Percentiles rank a stretch among this genome's conserved stretches.
Evolutionary conservation across 805 yeast species (phyloP).

Genomic region (Lipomyces mesembrius): DNA sequence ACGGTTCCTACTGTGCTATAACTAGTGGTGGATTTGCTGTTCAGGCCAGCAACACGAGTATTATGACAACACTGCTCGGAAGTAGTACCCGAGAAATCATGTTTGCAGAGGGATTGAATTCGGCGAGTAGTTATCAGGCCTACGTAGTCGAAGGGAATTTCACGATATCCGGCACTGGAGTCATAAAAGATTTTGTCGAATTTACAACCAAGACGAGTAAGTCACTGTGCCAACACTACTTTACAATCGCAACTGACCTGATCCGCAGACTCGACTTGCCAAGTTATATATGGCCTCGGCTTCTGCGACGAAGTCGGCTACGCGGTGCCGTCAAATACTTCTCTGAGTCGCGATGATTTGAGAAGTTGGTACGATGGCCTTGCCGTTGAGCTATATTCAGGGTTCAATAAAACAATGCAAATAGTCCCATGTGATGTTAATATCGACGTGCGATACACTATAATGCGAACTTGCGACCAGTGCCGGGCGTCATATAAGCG

Average conservation of each 20-base stretch:
- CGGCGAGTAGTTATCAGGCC: constrained; percentile 66
- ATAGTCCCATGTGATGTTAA: constrained; percentile 73
- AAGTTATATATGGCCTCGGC: constrained; percentile 70
- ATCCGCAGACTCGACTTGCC: constrained; percentile 61
- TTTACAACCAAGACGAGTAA: constrained; percentile 53
- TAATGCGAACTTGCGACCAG: constrained; percentile 70
- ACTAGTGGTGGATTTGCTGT: constrained; percentile 55
- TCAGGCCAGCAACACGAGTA: constrained; percentile 43
- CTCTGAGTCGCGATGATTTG: constrained; percentile 47
- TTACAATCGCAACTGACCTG: background rate
- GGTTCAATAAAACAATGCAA: constrained; percentile 76
- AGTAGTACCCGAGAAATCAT: constrained; percentile 59
- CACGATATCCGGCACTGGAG: constrained; percentile 58
- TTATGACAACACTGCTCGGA: constrained; percentile 54
- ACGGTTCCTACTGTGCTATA: constrained; percentile 74
- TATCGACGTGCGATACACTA: constrained; percentile 70
- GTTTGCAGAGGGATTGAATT: constrained; percentile 62
- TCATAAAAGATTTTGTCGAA: constrained; percentile 58
- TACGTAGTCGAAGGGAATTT: constrained; percentile 59
- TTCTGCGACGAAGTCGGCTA: constrained; percentile 86
- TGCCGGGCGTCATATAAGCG: constrained; percentile 73
- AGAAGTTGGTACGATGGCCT: constrained; percentile 63
- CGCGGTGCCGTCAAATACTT: constrained; percentile 69
- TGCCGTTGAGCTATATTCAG: constrained; percentile 60
- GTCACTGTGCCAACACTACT: background rate